These are phyloP conservation scores for Trypanosoma vivax DNA, from an alignment of 208 protist species.

Conservation along the genomic window DNA sequence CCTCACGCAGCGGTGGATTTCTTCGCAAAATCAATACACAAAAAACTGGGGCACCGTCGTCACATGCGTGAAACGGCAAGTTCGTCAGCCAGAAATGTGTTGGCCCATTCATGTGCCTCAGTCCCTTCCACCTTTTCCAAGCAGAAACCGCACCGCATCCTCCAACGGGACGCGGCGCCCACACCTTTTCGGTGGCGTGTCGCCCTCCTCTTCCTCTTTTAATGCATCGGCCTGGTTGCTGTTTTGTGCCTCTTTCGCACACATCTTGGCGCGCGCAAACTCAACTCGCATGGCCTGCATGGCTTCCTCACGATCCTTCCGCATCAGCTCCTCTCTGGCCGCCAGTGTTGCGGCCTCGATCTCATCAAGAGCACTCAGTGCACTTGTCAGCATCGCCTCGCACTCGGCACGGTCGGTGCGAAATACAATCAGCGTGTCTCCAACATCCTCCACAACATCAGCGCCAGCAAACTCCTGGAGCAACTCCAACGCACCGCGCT, in stretches of 20 bases:
- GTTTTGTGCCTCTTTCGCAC: background rate
- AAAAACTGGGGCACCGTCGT: no score
- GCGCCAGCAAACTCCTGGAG: slow-evolving; percentile 34
- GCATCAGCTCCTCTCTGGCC: slow-evolving; percentile 2
- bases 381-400: slow-evolving; percentile 5
- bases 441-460: slow-evolving; percentile 11
- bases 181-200: background rate
- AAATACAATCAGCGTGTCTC: slow-evolving; percentile 4
- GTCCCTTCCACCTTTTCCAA: slow-evolving; percentile 17
- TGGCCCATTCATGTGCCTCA: background rate
- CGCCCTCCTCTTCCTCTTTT: background rate
- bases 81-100: slow-evolving; percentile 1
- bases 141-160: slow-evolving; percentile 38
- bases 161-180: slow-evolving; percentile 30
- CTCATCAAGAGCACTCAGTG: slow-evolving; percentile 7
- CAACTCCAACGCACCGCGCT: slow-evolving; percentile 56
- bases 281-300: slow-evolving; percentile 24
- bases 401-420: slow-evolving; percentile 1
- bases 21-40: no score
- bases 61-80: slow-evolving; percentile 7
- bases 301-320: slow-evolving; percentile 20
- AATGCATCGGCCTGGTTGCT: background rate
- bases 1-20: no score
- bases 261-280: background rate
- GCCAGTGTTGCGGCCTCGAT: background rate